phyloP scores from a whole-genome alignment of 805 yeast species.

The Nakazawaea anatomiae region DNA sequence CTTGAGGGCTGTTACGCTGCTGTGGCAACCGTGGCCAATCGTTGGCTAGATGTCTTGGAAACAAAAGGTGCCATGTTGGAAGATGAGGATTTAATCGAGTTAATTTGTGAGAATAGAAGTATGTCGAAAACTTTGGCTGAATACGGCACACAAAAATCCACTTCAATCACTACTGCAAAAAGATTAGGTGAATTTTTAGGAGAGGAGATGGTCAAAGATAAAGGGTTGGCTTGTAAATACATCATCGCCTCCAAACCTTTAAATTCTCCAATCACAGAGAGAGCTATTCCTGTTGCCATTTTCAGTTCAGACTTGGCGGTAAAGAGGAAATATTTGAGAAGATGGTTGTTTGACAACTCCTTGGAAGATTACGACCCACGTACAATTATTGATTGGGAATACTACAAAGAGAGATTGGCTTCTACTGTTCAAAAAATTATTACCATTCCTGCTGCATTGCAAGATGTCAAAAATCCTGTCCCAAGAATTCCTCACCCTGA shows the following conservation, averaged over 20 bases:
- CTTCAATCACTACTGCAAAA: conserved; percentile 92
- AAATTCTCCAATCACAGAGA: conserved; percentile 87
- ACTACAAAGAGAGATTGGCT: conserved; percentile 84
- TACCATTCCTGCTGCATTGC: conserved; percentile 96
- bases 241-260: conserved; percentile 80
- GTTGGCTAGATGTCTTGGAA: conserved; percentile 93
- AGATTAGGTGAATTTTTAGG: conserved; percentile 94
- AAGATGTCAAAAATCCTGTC: conserved; percentile 82
- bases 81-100: conserved; percentile 88
- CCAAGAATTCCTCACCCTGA: conserved; percentile 93
- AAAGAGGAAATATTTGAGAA: conserved; percentile 67
- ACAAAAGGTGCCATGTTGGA: conserved; percentile 81
- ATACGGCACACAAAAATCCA: conserved; percentile 85
- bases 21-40: conserved; percentile 88
- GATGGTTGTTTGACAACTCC: conserved; percentile 81
- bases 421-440: conserved; percentile 93
- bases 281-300: conserved; percentile 95
- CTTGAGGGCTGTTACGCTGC: conserved; percentile 78
- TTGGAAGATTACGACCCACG: conserved; percentile 83
- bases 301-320: conserved; percentile 76
- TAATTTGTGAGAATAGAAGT: conserved; percentile 92
- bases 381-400: conserved; percentile 86
- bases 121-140: conserved; percentile 91
- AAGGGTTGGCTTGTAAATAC: conserved; percentile 92
- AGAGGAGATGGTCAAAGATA: conserved; percentile 92